phyloP scores from a whole-genome alignment of 352 stramenopile species.

The Chrysophaeum taylorii region DNA sequence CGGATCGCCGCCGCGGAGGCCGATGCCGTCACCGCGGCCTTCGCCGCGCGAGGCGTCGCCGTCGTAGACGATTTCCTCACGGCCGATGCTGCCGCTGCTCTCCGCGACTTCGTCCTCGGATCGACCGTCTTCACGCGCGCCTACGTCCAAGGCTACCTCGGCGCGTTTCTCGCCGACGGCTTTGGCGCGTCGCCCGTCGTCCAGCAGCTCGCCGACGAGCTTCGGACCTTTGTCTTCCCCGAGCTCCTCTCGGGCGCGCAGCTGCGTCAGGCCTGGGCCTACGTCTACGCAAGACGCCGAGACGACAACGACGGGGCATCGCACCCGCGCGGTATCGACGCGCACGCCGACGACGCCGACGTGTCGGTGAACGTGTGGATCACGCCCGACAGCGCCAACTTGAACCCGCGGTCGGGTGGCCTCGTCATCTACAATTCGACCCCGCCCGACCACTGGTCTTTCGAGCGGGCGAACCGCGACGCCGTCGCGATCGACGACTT shows the following conservation, averaged over 20 bases:
- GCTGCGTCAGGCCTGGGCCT: slow-evolving; percentile 12
- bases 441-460: background rate
- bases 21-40: background rate
- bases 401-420: background rate
- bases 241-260: background rate
- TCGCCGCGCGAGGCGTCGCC: background rate
- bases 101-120: background rate
- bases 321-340: background rate
- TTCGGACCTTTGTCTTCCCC: background rate
- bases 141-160: slow-evolving; percentile 5
- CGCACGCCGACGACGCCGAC: slow-evolving; percentile 10
- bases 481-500: background rate
- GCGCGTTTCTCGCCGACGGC: slow-evolving; percentile 7
- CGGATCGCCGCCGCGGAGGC: background rate
- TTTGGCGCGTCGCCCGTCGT: background rate
- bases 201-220: background rate
- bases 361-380: slow-evolving; percentile 12
- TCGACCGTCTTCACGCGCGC: slow-evolving; percentile 2
- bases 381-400: background rate
- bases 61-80: background rate
- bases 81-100: background rate
- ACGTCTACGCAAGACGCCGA: slow-evolving; percentile 6
- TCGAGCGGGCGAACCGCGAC: background rate
- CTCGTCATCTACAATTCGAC: background rate
- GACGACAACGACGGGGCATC: background rate